phyloP scores from a whole-genome alignment of 2,329 filamentous ascomycete species.

The Phyllosticta citribraziliensis region DNA sequence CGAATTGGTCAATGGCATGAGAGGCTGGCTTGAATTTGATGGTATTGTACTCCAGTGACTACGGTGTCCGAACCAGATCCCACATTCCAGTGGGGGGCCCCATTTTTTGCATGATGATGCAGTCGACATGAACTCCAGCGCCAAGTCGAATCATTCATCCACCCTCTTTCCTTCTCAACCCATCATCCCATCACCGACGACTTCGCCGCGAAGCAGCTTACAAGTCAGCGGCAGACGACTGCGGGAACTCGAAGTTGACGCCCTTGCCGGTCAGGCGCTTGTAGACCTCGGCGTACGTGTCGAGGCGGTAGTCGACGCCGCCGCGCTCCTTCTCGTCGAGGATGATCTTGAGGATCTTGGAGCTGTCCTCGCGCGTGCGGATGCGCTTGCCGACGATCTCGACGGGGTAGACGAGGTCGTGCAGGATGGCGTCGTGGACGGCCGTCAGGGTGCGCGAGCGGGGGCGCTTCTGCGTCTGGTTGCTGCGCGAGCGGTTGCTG shows the following conservation, averaged over 20 bases:
- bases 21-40: constrained; percentile 1
- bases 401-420: constrained; percentile 97
- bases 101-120: neutral
- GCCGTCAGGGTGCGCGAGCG: constrained; percentile 95
- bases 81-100: constrained; percentile 5
- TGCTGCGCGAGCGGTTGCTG: constrained; percentile 91
- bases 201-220: constrained; percentile 42
- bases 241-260: constrained; percentile 98
- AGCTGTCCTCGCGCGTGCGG: constrained; percentile 97
- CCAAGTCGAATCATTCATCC: too few species aligned
- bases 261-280: constrained; percentile 91
- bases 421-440: constrained; percentile 96
- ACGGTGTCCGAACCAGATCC: constrained; percentile 9
- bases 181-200: constrained; percentile 23
- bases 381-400: constrained; percentile 99
- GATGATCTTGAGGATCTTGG: constrained; percentile 97
- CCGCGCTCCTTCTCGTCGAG: constrained; percentile 99
- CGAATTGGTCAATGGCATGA: neutral
- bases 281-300: constrained; percentile 99
- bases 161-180: constrained; percentile 12
- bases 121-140: too few species aligned
- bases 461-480: constrained; percentile 96
- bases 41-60: constrained; percentile 9
- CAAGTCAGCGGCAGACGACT: constrained; percentile 68
- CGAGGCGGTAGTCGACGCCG: constrained; percentile 97